Percentiles rank a stretch among this genome's conserved stretches.
phyloP scores from a whole-genome alignment of 2,329 filamentous ascomycete genomes.

The Xylariaceae sp. region DNA sequence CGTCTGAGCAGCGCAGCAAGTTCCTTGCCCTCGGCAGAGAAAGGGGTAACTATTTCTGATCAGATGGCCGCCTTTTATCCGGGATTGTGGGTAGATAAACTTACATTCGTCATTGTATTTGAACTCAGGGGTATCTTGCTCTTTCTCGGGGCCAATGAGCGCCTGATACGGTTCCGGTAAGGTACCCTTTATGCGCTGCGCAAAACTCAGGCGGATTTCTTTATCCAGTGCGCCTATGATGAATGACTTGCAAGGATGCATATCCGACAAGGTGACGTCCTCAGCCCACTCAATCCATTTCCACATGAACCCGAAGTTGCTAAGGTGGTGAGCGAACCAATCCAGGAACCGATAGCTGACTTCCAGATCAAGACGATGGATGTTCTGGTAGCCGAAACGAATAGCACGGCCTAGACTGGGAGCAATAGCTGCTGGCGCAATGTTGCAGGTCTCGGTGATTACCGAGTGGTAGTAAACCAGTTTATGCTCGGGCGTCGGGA shows the following conservation, averaged over 20 bases:
- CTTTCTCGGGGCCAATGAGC: constrained; percentile 79
- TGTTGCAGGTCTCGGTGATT: constrained; percentile 90
- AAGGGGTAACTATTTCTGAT: constrained; percentile 60
- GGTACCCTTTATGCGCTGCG: constrained; percentile 91
- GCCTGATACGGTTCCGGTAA: constrained; percentile 76
- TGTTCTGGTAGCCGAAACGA: constrained; percentile 78
- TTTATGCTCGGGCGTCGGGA: constrained; percentile 85
- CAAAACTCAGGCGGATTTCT: constrained; percentile 93
- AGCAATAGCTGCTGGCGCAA: constrained; percentile 92
- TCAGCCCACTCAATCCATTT: constrained; percentile 98
- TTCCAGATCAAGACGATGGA: constrained; percentile 80
- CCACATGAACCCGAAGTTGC: constrained; percentile 99
- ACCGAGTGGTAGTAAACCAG: constrained; percentile 95
- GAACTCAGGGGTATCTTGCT: constrained; percentile 93
- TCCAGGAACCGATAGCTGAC: constrained; percentile 83
- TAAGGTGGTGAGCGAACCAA: constrained; percentile 96
- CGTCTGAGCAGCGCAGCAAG: constrained; percentile 72
- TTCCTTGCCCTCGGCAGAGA: constrained; percentile 77
- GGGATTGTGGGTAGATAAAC: constrained; percentile 33
- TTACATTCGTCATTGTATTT: constrained; percentile 75
- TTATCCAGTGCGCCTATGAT: constrained; percentile 88
- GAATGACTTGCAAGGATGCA: constrained; percentile 89
- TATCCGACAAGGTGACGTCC: constrained; percentile 68
- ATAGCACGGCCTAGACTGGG: constrained; percentile 91
- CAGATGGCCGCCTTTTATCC: constrained; percentile 6